Percentiles rank a stretch among this genome's conserved stretches.
These are phyloP conservation scores for Cordia subcordata DNA, from an alignment of 257 asterid genomes.

Conservation along the genomic window DNA sequence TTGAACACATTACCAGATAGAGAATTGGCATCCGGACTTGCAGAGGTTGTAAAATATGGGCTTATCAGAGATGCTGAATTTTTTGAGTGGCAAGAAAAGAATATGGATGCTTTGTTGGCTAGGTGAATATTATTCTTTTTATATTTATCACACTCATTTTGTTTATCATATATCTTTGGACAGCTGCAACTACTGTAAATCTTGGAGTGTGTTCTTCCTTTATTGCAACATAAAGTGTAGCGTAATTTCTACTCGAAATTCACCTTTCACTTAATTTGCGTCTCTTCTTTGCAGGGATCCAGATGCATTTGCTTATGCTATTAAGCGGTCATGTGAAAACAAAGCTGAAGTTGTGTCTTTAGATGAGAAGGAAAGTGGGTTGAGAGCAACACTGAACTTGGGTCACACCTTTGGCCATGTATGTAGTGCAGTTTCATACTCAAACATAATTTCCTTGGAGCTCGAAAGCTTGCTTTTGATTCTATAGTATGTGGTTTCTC, in stretches of 20 bases:
- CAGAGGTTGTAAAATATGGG: constrained; percentile 92
- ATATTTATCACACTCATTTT: not conserved
- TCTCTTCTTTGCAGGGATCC: constrained; percentile 56
- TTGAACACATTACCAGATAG: constrained; percentile 86
- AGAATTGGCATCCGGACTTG: constrained; percentile 94
- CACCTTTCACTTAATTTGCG: no score
- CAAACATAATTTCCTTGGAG: not conserved
- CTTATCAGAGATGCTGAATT: constrained; percentile 85
- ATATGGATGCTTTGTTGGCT: constrained; percentile 66
- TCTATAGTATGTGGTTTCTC: no score
- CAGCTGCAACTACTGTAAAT: constrained; percentile 1
- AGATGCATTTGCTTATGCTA: constrained; percentile 77
- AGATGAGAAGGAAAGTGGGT: constrained; percentile 94
- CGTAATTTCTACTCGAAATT: no score
- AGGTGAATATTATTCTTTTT: constrained; percentile 37
- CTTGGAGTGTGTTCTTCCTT: no score
- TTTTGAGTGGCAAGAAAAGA: constrained; percentile 95
- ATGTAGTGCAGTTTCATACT: constrained; percentile 18
- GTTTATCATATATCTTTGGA: not conserved
- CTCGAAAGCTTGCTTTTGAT: no score
- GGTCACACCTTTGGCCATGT: constrained; percentile 99
- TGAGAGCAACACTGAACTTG: constrained; percentile 94
- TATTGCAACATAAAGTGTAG: no score
- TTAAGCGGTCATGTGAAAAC: constrained; percentile 96
- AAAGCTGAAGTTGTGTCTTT: constrained; percentile 95